Conservation (phyloP, 345 rosid genomes). For the Streptanthus diversifolius region DNA sequence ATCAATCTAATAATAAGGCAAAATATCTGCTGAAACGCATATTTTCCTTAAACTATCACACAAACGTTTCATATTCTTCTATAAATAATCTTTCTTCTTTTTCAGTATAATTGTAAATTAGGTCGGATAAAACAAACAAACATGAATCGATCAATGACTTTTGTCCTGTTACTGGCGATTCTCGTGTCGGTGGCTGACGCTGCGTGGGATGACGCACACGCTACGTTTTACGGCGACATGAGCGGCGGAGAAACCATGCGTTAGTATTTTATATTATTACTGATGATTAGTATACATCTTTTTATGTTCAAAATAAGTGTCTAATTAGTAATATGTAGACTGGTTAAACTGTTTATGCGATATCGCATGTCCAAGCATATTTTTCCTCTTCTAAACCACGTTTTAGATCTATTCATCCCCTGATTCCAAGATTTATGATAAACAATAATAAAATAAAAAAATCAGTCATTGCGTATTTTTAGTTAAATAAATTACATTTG, state of each 20-base stretch:
- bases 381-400: neutral
- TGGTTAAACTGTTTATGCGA: neutral
- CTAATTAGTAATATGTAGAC: neutral
- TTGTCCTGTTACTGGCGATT: neutral
- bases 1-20: constrained; percentile 2
- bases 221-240: constrained; percentile 35
- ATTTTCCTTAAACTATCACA: neutral
- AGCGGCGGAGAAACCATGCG: constrained; percentile 34
- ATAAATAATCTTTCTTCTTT: neutral
- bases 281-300: neutral
- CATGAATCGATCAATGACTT: constrained; percentile 2
- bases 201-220: constrained; percentile 30
- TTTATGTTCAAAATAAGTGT: neutral
- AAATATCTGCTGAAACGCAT: constrained; percentile 4
- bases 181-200: neutral
- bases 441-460: neutral
- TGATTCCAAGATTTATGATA: neutral
- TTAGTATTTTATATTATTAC: constrained; percentile 11
- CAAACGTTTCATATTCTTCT: constrained; percentile 11
- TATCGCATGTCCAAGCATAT: neutral
- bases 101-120: neutral
- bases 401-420: neutral
- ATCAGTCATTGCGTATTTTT: neutral
- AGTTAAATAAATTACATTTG: neutral
- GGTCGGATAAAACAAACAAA: neutral